A percentile compares a stretch with the other conserved stretches of the same genome.
Conservation (phyloP, 2,329 filamentous ascomycete species). For the Colletotrichum graminicola region DNA sequence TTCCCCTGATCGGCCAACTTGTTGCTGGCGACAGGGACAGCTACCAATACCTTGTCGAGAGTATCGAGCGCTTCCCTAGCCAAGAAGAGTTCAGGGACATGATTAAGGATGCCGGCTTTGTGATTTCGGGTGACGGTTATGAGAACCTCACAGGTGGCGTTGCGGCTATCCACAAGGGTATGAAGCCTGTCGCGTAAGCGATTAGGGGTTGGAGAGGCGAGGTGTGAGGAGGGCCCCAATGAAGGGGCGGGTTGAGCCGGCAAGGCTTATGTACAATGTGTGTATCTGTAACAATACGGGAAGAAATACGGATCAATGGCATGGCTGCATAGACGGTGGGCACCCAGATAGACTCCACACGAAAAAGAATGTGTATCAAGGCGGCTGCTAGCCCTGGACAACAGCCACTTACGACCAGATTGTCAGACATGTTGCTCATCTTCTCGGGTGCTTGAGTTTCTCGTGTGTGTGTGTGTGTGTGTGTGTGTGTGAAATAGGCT, state of each 20-base stretch:
- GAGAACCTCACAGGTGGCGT: constrained; percentile 94
- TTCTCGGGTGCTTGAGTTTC: not conserved
- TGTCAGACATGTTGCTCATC: too few relatives aligned
- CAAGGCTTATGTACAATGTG: constrained; percentile 34
- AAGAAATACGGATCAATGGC: not conserved
- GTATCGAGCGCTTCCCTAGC: constrained; percentile 91
- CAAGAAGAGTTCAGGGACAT: constrained; percentile 87
- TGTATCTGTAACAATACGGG: constrained; percentile 32
- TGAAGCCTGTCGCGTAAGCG: constrained; percentile 73
- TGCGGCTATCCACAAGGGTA: constrained; percentile 95
- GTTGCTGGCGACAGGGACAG: constrained; percentile 94
- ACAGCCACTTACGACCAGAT: not conserved
- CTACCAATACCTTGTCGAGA: constrained; percentile 99
- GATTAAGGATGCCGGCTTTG: constrained; percentile 87
- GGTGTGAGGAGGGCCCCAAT: not conserved
- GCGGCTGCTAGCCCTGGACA: constrained; percentile 21
- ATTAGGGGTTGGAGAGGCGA: not conserved
- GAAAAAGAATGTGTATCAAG: constrained; percentile 18
- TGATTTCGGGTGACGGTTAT: constrained; percentile 84
- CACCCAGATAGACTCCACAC: constrained; percentile 18
- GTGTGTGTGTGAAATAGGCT: not conserved
- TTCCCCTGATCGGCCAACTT: constrained; percentile 93
- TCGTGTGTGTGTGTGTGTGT: too few relatives aligned
- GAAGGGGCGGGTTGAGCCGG: constrained; percentile 1
- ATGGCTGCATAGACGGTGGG: constrained; percentile 17